phyloP scores from a whole-genome alignment of 768 basidiomycete species.

The Boletus pseudo-olivaceus region DNA sequence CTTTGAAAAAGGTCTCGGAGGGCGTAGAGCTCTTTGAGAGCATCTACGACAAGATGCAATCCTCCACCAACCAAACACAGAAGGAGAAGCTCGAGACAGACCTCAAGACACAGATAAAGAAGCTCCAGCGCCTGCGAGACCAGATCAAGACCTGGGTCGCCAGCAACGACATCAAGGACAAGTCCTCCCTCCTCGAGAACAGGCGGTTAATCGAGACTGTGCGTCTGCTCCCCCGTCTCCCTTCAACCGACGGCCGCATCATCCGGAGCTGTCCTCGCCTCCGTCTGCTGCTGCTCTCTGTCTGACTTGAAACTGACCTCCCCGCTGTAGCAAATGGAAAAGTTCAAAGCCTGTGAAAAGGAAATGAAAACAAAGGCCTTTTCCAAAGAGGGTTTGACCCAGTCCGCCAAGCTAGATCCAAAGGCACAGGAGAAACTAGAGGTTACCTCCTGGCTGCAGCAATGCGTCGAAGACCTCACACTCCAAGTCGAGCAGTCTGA shows the following conservation, averaged over 20 bases:
- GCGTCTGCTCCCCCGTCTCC: slow-evolving; percentile 30
- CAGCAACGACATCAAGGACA: slow-evolving; percentile 99
- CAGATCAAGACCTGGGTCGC: slow-evolving; percentile 96
- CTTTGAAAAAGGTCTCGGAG: slow-evolving; percentile 93
- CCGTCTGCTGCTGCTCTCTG: slow-evolving; percentile 13
- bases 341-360: slow-evolving; percentile 99
- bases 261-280: slow-evolving; percentile 1
- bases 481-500: slow-evolving; percentile 93
- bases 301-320: slow-evolving; percentile 1
- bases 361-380: slow-evolving; percentile 99
- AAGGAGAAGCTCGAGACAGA: slow-evolving; percentile 98
- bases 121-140: slow-evolving; percentile 77
- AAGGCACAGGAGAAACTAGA: slow-evolving; percentile 97
- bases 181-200: slow-evolving; percentile 86
- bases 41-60: slow-evolving; percentile 98
- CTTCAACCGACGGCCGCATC: not conserved
- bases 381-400: slow-evolving; percentile 96
- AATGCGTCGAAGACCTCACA: slow-evolving; percentile 85
- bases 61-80: slow-evolving; percentile 93
- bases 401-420: slow-evolving; percentile 91
- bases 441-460: slow-evolving; percentile 80
- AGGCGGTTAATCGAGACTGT: slow-evolving; percentile 96
- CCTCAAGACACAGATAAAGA: slow-evolving; percentile 98
- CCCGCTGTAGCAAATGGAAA: slow-evolving; percentile 94
- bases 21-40: slow-evolving; percentile 94